Evolutionary conservation across 2,329 filamentous ascomycete species (phyloP).

Genomic region (Penicillium concentricum): DNA sequence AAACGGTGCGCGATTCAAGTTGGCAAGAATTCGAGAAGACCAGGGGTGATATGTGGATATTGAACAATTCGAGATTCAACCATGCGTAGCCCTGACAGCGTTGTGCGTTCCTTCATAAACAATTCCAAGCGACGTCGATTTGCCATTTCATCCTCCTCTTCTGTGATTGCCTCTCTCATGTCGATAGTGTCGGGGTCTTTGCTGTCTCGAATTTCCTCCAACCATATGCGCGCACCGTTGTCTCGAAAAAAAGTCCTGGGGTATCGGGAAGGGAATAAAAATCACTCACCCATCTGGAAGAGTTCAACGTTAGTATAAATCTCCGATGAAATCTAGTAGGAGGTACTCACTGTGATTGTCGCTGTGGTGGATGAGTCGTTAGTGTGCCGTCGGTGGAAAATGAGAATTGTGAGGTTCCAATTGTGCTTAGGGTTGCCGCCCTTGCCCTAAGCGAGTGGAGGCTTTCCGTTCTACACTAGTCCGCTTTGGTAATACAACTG

Average conservation of each 20-base stretch:
- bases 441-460: conserved; percentile 44
- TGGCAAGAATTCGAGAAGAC: conserved; percentile 5
- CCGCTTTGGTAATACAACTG: conserved; percentile 14
- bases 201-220: conserved; percentile 20
- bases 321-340: conserved; percentile 15
- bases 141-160: conserved; percentile 3
- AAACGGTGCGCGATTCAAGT: conserved; percentile 17
- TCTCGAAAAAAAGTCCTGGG: conserved; percentile 28
- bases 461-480: conserved; percentile 27
- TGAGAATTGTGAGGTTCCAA: conserved; percentile 42
- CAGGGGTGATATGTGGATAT: conserved; percentile 12
- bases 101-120: conserved; percentile 5
- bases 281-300: conserved; percentile 62
- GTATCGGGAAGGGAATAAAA: conserved; percentile 23
- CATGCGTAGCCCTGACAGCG: conserved; percentile 6
- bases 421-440: conserved; percentile 46
- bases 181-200: conserved; percentile 12
- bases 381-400: conserved; percentile 37
- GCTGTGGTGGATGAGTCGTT: conserved; percentile 49
- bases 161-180: neutral
- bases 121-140: neutral
- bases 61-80: conserved; percentile 18
- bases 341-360: conserved; percentile 52
- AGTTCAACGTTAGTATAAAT: conserved; percentile 29
- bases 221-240: conserved; percentile 33